A percentile compares a stretch with the other conserved stretches of the same genome.
Evolutionary conservation across 2,329 filamentous ascomycete genomes (phyloP).

Genomic region (Didymella arachidicola): DNA sequence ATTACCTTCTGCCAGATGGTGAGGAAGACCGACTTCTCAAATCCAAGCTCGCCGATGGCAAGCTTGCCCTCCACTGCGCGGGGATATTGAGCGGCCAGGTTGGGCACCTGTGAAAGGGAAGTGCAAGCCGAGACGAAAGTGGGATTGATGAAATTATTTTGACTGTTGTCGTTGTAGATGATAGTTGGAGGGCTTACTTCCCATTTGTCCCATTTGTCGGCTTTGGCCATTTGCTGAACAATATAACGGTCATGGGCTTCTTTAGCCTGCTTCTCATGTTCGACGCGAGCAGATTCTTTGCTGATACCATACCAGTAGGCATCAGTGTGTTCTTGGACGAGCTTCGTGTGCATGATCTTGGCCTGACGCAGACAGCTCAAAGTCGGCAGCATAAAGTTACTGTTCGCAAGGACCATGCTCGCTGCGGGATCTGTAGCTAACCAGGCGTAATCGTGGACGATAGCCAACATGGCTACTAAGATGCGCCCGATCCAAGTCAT

Average conservation of each 20-base stretch:
- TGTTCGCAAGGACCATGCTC: neutral
- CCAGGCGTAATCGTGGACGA: slow-evolving; percentile 1
- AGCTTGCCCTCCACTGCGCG: neutral
- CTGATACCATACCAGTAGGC: slow-evolving; percentile 2
- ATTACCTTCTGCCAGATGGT: neutral
- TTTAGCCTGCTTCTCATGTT: slow-evolving; percentile 4
- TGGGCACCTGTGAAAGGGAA: neutral
- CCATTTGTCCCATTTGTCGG: slow-evolving; percentile 8
- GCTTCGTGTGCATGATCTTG: neutral
- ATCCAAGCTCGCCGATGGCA: neutral
- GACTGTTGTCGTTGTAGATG: neutral
- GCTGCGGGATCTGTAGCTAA: neutral
- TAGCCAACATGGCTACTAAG: neutral
- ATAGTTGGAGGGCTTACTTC: slow-evolving; percentile 13
- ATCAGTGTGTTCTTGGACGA: neutral
- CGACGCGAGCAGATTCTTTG: slow-evolving; percentile 1
- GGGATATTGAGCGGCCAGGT: neutral
- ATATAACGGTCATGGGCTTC: slow-evolving; percentile 1
- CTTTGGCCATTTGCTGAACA: slow-evolving; percentile 5
- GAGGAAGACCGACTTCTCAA: neutral
- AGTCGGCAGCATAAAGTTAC: neutral
- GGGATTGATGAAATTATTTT: neutral
- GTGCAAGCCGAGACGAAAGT: slow-evolving; percentile 3
- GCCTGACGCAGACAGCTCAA: slow-evolving; percentile 1
- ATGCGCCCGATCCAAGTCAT: slow-evolving; percentile 2